Conservation (phyloP, 257 asterid species). For the Solanum chmielewskii region DNA sequence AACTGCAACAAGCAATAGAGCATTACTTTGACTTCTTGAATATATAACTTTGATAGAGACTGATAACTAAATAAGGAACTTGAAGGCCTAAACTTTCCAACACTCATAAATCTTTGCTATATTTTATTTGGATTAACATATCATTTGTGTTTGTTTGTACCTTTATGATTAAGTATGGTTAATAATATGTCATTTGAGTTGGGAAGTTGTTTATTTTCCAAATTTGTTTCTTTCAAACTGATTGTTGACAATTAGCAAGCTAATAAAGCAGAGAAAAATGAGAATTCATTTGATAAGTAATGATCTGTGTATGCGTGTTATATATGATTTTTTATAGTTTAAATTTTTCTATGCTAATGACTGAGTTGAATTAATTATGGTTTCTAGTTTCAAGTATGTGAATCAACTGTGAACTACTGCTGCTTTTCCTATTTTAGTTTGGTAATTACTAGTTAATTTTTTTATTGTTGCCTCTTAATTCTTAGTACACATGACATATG, state of each 20-base stretch:
- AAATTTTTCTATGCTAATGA: background rate
- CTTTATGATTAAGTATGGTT: too few relatives aligned
- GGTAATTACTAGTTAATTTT: background rate
- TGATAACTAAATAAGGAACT: too few relatives aligned
- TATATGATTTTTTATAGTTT: background rate
- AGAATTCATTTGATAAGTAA: background rate
- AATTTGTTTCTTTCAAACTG: background rate
- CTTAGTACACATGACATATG: background rate
- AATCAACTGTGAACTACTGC: background rate
- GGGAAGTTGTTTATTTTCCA: background rate
- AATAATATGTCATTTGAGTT: too few relatives aligned
- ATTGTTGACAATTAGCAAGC: background rate
- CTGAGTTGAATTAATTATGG: background rate
- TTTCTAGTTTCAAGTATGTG: background rate
- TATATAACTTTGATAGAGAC: too few relatives aligned
- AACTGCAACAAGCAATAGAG: too few relatives aligned
- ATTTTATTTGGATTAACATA: too few relatives aligned
- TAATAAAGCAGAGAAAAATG: background rate
- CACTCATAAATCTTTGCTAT: too few relatives aligned
- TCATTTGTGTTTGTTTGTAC: too few relatives aligned
- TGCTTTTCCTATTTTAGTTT: background rate
- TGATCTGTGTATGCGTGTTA: background rate
- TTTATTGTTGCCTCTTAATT: background rate
- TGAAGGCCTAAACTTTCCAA: too few relatives aligned
- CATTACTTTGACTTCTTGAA: too few relatives aligned